Percentiles rank a stretch among this genome's conserved stretches.
Conservation (phyloP, 192 early-diverging fungal species). For the Dimargaris cristalligena region DNA sequence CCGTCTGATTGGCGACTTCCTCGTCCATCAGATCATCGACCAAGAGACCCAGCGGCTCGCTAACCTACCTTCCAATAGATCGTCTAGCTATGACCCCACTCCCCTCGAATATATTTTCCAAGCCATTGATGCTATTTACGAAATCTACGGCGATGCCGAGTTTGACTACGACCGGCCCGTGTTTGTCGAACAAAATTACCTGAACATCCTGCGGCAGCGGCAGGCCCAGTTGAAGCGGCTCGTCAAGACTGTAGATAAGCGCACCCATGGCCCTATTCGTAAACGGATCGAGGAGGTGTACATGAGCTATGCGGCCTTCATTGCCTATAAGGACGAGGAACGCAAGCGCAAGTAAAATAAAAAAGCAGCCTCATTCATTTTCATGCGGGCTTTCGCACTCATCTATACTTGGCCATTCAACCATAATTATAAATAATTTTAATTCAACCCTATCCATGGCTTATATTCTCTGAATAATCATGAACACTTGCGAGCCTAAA, state of each 20-base stretch:
- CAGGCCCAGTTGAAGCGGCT: slow-evolving; percentile 30
- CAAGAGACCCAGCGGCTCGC: slow-evolving; percentile 12
- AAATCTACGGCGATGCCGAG: slow-evolving; percentile 67
- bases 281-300: slow-evolving; percentile 63
- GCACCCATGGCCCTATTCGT: slow-evolving; percentile 49
- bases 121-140: slow-evolving; percentile 69
- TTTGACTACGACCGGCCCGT: slow-evolving; percentile 77
- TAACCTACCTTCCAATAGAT: background rate
- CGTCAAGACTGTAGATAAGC: slow-evolving; percentile 49
- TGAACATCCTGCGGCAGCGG: slow-evolving; percentile 34
- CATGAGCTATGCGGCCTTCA: slow-evolving; percentile 66
- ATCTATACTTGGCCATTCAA: no score
- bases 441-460: no score
- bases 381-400: no score
- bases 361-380: background rate
- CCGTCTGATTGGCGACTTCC: slow-evolving; percentile 42
- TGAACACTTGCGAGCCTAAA: no score
- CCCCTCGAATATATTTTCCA: slow-evolving; percentile 35
- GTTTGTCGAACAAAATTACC: slow-evolving; percentile 52
- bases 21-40: slow-evolving; percentile 28
- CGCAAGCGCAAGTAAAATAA: slow-evolving; percentile 21
- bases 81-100: background rate
- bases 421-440: no score
- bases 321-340: slow-evolving; percentile 76
- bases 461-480: no score